Percentiles rank a stretch among this genome's conserved stretches.
Conservation (phyloP, 768 basidiomycete species). For the Xerocomellus amylosporus region DNA sequence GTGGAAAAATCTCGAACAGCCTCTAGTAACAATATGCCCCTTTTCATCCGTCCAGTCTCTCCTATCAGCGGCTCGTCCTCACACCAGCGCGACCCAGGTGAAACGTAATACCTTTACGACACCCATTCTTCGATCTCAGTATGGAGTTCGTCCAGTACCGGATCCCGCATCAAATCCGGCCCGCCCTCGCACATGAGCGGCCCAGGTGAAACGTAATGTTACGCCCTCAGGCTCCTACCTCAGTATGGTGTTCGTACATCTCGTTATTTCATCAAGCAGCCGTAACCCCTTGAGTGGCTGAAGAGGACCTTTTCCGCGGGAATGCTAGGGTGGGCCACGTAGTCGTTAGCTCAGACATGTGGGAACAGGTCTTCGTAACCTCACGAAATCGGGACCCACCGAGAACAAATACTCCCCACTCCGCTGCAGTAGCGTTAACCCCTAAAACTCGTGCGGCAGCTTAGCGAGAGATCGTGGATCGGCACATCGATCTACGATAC, state of each 20-base stretch:
- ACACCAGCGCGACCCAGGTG: slow-evolving; percentile 4
- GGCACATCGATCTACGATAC: slow-evolving; percentile 12
- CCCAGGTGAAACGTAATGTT: slow-evolving; percentile 17
- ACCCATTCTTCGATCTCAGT: background rate
- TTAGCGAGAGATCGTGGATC: slow-evolving; percentile 10
- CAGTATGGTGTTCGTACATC: slow-evolving; percentile 9
- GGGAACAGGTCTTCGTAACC: slow-evolving; percentile 13
- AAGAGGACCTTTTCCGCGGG: slow-evolving; percentile 22
- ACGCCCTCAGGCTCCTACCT: slow-evolving; percentile 11
- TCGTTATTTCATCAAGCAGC: slow-evolving; percentile 20
- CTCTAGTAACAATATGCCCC: slow-evolving; percentile 59
- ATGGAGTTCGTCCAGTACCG: slow-evolving; percentile 32
- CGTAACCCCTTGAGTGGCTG: slow-evolving; percentile 11
- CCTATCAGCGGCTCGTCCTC: slow-evolving; percentile 7
- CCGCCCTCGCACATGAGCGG: slow-evolving; percentile 4
- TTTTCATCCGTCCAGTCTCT: slow-evolving; percentile 41
- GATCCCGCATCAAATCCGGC: slow-evolving; percentile 2
- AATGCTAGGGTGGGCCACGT: slow-evolving; percentile 9
- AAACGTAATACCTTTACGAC: slow-evolving; percentile 4
- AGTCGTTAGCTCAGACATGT: slow-evolving; percentile 25
- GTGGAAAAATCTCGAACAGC: slow-evolving; percentile 54
- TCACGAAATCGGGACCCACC: slow-evolving; percentile 1
- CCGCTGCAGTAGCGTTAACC: background rate
- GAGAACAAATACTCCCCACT: background rate
- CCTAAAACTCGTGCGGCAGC: slow-evolving; percentile 3